Evolutionary conservation across 140 eudicot genomes (phyloP).

Genomic region (Cichorium intybus): DNA sequence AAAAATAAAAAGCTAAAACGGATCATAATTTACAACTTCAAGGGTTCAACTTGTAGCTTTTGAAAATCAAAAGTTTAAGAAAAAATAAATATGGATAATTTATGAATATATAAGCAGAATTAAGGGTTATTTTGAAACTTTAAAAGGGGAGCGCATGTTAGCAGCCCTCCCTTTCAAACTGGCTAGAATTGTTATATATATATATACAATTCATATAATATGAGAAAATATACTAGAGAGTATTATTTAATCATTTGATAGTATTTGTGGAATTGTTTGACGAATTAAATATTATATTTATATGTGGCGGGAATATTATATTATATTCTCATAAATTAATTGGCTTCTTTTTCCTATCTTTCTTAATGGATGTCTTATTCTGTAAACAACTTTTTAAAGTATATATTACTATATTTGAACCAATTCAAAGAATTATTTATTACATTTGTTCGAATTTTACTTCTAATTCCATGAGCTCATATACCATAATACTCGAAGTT

Average conservation of each 20-base stretch:
- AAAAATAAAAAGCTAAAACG: too few relatives aligned
- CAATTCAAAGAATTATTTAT: not conserved
- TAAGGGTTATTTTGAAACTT: too few relatives aligned
- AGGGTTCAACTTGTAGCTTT: too few relatives aligned
- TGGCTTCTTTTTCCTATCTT: slow-evolving; percentile 1
- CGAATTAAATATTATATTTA: not conserved
- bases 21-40: too few relatives aligned
- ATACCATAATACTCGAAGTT: not conserved
- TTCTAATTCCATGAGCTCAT: slow-evolving; percentile 9
- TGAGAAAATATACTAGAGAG: not conserved
- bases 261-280: not conserved
- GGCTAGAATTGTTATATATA: not conserved
- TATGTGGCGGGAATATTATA: slow-evolving; percentile 7
- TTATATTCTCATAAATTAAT: slow-evolving; percentile 5
- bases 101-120: too few relatives aligned
- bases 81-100: too few relatives aligned
- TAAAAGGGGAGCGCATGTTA: too few relatives aligned
- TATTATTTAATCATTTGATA: not conserved
- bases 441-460: not conserved
- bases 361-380: slow-evolving; percentile 23
- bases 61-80: too few relatives aligned
- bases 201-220: not conserved
- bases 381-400: not conserved
- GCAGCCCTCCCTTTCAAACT: too few relatives aligned
- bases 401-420: slow-evolving; percentile 3